These are phyloP conservation scores for Chara braunii DNA, from an alignment of 139 green algal species.

Conservation along the genomic window DNA sequence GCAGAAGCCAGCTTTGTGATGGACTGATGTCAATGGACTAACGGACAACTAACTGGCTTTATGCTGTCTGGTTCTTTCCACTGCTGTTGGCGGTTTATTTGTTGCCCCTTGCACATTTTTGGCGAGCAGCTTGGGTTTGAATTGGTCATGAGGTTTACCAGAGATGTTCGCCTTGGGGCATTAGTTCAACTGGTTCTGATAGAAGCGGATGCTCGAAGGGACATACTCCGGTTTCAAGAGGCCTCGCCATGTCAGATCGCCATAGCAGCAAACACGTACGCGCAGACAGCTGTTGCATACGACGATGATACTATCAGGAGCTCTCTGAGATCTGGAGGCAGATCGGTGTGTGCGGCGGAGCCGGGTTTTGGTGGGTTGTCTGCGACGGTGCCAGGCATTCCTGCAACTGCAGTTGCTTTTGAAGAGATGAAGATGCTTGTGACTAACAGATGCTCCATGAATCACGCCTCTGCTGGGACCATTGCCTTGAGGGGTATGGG, in stretches of 20 bases:
- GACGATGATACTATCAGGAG: no score
- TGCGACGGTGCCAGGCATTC: no score
- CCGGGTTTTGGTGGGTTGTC: no score
- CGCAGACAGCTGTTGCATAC: no score
- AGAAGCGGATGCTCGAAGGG: conserved; percentile 8
- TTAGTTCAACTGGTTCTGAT: background rate
- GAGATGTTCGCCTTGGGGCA: conserved; percentile 8
- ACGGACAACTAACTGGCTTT: background rate
- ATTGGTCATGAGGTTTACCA: conserved; percentile 15
- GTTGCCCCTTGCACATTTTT: background rate
- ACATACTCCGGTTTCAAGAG: conserved; percentile 11
- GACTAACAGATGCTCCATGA: no score
- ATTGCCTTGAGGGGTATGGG: no score
- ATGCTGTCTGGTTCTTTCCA: background rate
- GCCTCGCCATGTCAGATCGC: background rate
- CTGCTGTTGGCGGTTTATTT: background rate
- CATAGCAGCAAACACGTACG: no score
- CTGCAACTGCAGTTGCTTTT: no score
- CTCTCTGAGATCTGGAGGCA: no score
- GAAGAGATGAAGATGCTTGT: no score
- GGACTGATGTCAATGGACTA: background rate
- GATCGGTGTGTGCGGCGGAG: no score
- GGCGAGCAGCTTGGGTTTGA: conserved; percentile 22
- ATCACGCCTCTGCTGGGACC: no score
- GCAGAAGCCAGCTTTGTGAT: background rate